Evolutionary conservation across 495 filamentous ascomycete species (phyloP).

Genomic region (Evernia prunastri): DNA sequence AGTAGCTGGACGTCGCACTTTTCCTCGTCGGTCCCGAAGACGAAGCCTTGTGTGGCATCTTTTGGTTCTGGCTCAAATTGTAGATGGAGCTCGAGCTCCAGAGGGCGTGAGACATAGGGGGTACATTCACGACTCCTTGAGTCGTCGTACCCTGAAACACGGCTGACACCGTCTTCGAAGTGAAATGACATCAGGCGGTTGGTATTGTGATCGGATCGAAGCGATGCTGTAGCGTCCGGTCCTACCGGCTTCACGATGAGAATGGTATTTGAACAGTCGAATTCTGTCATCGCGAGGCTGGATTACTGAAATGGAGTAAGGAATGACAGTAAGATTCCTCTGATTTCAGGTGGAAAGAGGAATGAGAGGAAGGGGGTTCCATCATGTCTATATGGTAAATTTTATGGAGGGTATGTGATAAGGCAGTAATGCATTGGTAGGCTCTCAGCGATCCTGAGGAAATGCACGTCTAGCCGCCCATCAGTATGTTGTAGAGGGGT

Average conservation of each 20-base stretch:
- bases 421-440: background rate
- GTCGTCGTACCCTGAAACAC: too few relatives aligned
- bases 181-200: too few relatives aligned
- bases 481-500: background rate
- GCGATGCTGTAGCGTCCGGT: too few relatives aligned
- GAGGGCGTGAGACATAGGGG: too few relatives aligned
- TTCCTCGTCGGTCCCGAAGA: too few relatives aligned
- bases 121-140: too few relatives aligned
- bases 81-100: too few relatives aligned
- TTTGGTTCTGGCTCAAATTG: too few relatives aligned
- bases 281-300: background rate
- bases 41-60: too few relatives aligned
- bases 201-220: too few relatives aligned
- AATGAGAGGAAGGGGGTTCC: background rate
- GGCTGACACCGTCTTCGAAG: too few relatives aligned
- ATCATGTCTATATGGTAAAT: background rate
- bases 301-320: background rate
- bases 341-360: background rate
- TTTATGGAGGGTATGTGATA: background rate
- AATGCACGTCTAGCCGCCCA: background rate
- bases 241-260: constrained; percentile 1
- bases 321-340: background rate
- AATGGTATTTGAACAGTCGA: background rate
- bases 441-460: background rate
- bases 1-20: too few relatives aligned